Base-by-base conservation (phyloP, 2,329 filamentous ascomycete genomes). In the Arthrinium phaeospermum region DNA sequence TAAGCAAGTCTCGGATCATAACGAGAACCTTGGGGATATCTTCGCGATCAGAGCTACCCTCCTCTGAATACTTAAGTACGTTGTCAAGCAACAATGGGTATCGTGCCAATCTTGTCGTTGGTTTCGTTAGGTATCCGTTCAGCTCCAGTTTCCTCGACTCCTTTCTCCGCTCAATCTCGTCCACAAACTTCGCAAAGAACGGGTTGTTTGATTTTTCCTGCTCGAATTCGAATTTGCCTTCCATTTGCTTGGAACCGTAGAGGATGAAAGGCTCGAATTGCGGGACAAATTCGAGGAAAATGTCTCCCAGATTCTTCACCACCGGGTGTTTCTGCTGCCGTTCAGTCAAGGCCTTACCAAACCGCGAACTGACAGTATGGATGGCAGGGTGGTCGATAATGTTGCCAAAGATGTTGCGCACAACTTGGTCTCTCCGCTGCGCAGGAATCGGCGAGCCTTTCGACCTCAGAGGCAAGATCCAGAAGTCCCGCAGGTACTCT, bases 161-260 rank as follows among this genome's bases (percentile, higher is more conserved):
- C 82, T 98, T 98, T 77, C 97, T 90, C 72, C 96, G 89, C 82
- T 99, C 96, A 7, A 97, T 97, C 81, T 98, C 95, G 76, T 99
- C 96, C 37, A 98, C 96, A 77, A 98, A 98, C 78, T 93, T 94
- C 70, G 92, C 87, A 81, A 99, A 99, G 53, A 90, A 90, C 1
- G 92, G 89, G 78, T 99, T 99, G 72, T 91, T 89, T 22, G 93
- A 92, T 77, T 96, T 94, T 84, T 99, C 96, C 78, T 96, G 96
- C 83, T 99, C 96, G 80, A 98, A 99, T 80, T 98, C 96, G 79
- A 96, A 98, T 82, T 99, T 98, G 77, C 94, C 96, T 81, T 98
- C 97, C 67, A 99, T 86, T 82, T 99, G 96, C 80, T 95, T 98
- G 53, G 96, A 94, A 79, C 96, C 96, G 79, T 99, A 99, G 79